Base-by-base conservation (phyloP, 495 filamentous ascomycete species). In the Polyplosphaeria fusca region DNA sequence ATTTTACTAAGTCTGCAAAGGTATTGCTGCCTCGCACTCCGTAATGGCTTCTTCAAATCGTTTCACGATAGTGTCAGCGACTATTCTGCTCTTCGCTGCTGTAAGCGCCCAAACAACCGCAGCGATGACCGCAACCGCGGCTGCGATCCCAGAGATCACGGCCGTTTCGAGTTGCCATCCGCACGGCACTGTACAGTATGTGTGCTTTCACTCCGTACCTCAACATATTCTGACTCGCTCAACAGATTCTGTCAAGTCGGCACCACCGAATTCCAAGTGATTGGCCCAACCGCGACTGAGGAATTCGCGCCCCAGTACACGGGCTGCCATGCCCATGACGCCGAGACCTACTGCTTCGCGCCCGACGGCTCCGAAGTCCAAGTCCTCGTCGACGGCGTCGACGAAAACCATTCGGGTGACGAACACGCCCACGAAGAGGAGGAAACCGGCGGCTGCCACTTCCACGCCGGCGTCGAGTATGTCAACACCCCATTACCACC, bases 391-490 rank as follows among this genome's bases (percentile, higher is more conserved):
- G 22, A 56, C 26, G 16, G 4, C 18, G 56, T 53, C 52, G 48
- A 53, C n/a, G n/a, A n/a, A 18, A 28, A 28, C 1, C 47, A 41
- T 26, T 11, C 16, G 5, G n/a, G 18, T 3, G 46, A 38, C 13
- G 58, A 65, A 13, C 35, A 39, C 43, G 47, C 48, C 35, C 54
- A 64, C 27, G 46, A 67, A 23, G 43, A 49, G 1, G 41, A 54
- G 3, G 67, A 67, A 47, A 67, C 73, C 48, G 69, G 60, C 27
- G 64, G 76, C 46, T 86, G 81, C 60, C 82, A 86, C 60, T 85
- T 83, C 66, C 82, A 87, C 56, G 82, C 81, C n/a, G 82, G 81
- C 4, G 77, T 86, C 18, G 81, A 85, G 79, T 82, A 70, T 65
- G 74, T 27, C 18, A 4, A 5, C 12, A 11, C 16, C 14, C 5